These are phyloP conservation scores for Quercus glauca DNA, from an alignment of 306 rosid species.

Conservation along the genomic window DNA sequence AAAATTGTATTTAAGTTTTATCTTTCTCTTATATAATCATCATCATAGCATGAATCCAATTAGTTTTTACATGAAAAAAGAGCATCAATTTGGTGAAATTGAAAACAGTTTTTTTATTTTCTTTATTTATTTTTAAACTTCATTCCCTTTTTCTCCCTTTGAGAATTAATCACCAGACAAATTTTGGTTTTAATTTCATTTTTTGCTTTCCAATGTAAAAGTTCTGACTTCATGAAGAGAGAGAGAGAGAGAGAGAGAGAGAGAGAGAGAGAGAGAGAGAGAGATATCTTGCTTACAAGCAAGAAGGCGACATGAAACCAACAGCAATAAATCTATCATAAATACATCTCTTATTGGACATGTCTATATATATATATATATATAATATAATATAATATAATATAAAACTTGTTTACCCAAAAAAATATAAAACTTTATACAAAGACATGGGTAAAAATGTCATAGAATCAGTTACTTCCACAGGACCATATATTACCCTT, in stretches of 20 bases:
- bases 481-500: constrained; percentile 19
- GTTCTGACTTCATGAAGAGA: background rate
- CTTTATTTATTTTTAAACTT: background rate
- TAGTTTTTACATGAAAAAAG: no score
- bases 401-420: no score
- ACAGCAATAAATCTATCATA: constrained; percentile 50
- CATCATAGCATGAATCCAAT: no score
- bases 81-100: no score
- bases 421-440: constrained; percentile 19
- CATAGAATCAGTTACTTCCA: constrained; percentile 25
- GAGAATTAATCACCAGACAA: background rate
- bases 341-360: constrained; percentile 40
- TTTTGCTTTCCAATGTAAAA: background rate
- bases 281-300: constrained; percentile 23
- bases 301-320: constrained; percentile 52
- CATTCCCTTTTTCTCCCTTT: background rate
- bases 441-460: constrained; percentile 12
- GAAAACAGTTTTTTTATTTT: background rate
- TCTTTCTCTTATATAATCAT: no score
- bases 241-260: constrained; percentile 5
- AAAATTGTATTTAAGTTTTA: no score
- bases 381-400: background rate
- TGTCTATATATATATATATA: background rate
- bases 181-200: no score
- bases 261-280: constrained; percentile 10